Base-by-base conservation (phyloP, 768 basidiomycete genomes). In the Coprinopsis strossmayeri region DNA sequence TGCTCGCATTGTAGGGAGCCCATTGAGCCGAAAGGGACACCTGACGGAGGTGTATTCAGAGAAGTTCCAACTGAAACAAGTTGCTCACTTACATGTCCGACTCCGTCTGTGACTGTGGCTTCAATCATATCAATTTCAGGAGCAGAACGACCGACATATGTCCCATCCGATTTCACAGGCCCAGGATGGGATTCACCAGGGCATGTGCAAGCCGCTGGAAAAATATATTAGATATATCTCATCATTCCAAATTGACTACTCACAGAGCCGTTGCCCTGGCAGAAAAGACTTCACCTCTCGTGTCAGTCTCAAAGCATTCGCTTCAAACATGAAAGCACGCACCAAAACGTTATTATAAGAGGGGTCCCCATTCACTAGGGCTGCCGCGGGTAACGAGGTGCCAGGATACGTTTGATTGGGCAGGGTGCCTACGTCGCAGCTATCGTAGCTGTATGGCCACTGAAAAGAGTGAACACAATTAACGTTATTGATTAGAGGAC, bases 371-470 rank as follows among this genome's bases (percentile, higher is more conserved):
- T 68, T 65, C 30, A 63, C 55, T 42, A 50, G 74, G 2, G 79
- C 74, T n/a, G 73, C 71, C 3, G 67, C 51, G n/a, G 85, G 86
- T 2, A 34, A 75, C 24, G 51, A 52, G 13, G 61, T 65, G 12
- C 78, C 86, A 48, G 84, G 79, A 55, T 79, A 63, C 9, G 84
- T 79, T 63, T 95, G 92, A 61, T 91, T 91, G 7, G 77, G 69
- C 2, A 87, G 65, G 1, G 90, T 91, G 2, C 91, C 90, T 7
- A 88, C 76, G 58, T 92, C 90, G 60, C 91, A 91, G 2, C 78
- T 62, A 45, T 86, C 81, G 57, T 85, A 85, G 7, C 74, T 72
- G 59, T 82, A 85, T 5, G 84, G 84, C 82, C 82, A 85, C 79
- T 57, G 55, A 1, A 44, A 28, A 18, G 28, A 13, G 17, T 32